Evolutionary conservation across 768 basidiomycete species (phyloP).

Genomic region (Russula abietina): DNA sequence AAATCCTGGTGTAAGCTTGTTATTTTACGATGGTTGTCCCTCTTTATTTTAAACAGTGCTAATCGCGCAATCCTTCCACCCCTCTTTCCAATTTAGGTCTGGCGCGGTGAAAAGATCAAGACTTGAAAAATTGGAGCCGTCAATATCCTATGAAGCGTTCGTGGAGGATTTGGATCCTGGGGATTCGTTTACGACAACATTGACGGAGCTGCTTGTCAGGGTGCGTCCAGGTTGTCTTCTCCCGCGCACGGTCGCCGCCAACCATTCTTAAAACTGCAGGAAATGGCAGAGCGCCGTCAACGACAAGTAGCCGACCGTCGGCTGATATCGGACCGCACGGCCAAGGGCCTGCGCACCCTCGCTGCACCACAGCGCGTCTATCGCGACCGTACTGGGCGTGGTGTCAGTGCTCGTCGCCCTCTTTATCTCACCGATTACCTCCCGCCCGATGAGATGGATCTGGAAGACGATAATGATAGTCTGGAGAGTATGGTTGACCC

Average conservation of each 20-base stretch:
- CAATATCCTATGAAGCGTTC: slow-evolving; percentile 68
- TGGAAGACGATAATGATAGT: slow-evolving; percentile 58
- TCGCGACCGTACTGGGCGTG: slow-evolving; percentile 31
- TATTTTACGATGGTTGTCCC: slow-evolving; percentile 11
- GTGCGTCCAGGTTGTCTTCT: slow-evolving; percentile 36
- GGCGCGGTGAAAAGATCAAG: slow-evolving; percentile 66
- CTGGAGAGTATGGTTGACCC: slow-evolving; percentile 40
- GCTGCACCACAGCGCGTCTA: slow-evolving; percentile 50
- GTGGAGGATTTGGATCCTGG: slow-evolving; percentile 72
- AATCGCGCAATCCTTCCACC: slow-evolving; percentile 5
- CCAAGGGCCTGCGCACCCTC: slow-evolving; percentile 53
- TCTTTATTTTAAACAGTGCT: background rate
- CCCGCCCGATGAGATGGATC: slow-evolving; percentile 50
- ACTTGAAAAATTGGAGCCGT: slow-evolving; percentile 57
- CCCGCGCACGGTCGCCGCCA: background rate
- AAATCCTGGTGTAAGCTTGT: slow-evolving; percentile 62
- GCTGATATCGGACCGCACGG: slow-evolving; percentile 63
- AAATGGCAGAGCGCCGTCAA: slow-evolving; percentile 66
- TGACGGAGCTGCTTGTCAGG: slow-evolving; percentile 74
- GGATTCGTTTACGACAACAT: slow-evolving; percentile 71
- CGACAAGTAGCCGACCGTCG: slow-evolving; percentile 51
- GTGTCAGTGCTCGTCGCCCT: slow-evolving; percentile 12
- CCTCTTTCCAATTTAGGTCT: slow-evolving; percentile 38
- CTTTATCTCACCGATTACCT: slow-evolving; percentile 48
- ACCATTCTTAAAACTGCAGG: slow-evolving; percentile 38